A percentile compares a stretch with the other conserved stretches of the same genome.
Conservation (phyloP, 1,284 basidiomycete genomes). For the Taiwanofungus camphoratus region DNA sequence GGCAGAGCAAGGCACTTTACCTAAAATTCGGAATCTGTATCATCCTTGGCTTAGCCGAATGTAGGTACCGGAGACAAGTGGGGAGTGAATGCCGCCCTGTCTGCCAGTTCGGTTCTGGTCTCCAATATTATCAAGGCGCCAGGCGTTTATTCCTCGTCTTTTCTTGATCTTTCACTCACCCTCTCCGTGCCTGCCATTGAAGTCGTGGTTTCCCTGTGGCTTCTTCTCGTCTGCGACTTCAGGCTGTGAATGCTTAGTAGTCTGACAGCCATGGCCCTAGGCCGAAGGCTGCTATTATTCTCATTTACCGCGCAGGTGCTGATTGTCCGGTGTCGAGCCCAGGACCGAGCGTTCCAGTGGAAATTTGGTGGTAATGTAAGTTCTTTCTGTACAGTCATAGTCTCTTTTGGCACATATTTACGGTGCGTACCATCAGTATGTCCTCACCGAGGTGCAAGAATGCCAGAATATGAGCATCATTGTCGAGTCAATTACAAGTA, state of each 20-base stretch:
- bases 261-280: conserved; percentile 16
- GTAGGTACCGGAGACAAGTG: no score
- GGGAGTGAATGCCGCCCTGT: no score
- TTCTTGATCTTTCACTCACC: no score
- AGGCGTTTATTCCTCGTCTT: no score
- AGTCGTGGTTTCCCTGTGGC: conserved; percentile 1
- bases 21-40: no score
- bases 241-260: background rate
- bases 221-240: background rate
- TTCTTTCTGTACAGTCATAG: background rate
- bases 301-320: conserved; percentile 9
- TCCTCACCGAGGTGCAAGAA: conserved; percentile 12
- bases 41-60: no score
- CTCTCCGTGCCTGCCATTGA: no score
- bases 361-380: conserved; percentile 19
- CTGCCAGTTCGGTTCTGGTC: no score
- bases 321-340: conserved; percentile 11
- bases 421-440: conserved; percentile 10
- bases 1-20: no score
- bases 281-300: conserved; percentile 14
- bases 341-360: conserved; percentile 22
- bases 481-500: conserved; percentile 13
- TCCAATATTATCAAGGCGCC: no score
- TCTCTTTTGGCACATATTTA: background rate
- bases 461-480: conserved; percentile 17